Base-by-base conservation (phyloP, 495 filamentous ascomycete genomes). In the Bryoglossum gracile region DNA sequence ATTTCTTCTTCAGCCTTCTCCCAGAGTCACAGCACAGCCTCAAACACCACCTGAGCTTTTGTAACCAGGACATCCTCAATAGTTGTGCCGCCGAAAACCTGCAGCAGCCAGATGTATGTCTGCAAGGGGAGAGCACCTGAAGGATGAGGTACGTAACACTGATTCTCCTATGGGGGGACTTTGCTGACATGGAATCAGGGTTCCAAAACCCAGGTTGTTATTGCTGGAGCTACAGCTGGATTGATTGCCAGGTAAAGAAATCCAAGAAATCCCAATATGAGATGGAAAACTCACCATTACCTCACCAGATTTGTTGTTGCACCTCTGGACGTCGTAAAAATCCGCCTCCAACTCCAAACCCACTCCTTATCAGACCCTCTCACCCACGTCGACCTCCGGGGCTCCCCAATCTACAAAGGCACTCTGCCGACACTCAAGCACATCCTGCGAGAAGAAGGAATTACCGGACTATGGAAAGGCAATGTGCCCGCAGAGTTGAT, bases 391-490 rank as follows among this genome's bases (percentile, higher is more conserved):
- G 59, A 63, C 76, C 26, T 55, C 4, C 38, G 43, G 2, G 40
- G 67, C 43, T 81, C 81, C 6, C 86, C 84, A 33, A 66, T 85
- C 13, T 90, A 88, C 68, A 84, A 82, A 59, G 88, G 89, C 52
- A 92, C 90, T 0, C 47, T 90, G 13, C 73, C 76, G 11, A 94
- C 91, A 5, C 75, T 95, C 62, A 75, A 74, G 32, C 70, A 78
- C 22, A 96, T 98, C 61, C 55, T 89, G 32, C 68, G 66, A 18
- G 67, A 85, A 47, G 91, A 97, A 62, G 91, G 92, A 11, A 64
- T 95, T 52, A 82, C 84, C 1, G 91, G 80, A 42, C 77, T 98
- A 41, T 98, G 92, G 92, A 97, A 97, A 72, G 92, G 92, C 65
- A 98, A 98, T 63, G 77, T 97, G 51, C 88, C 92, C 45, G 92